These are phyloP conservation scores for Sabuloglossum arenarium DNA, from an alignment of 495 filamentous ascomycete species.

Conservation along the genomic window DNA sequence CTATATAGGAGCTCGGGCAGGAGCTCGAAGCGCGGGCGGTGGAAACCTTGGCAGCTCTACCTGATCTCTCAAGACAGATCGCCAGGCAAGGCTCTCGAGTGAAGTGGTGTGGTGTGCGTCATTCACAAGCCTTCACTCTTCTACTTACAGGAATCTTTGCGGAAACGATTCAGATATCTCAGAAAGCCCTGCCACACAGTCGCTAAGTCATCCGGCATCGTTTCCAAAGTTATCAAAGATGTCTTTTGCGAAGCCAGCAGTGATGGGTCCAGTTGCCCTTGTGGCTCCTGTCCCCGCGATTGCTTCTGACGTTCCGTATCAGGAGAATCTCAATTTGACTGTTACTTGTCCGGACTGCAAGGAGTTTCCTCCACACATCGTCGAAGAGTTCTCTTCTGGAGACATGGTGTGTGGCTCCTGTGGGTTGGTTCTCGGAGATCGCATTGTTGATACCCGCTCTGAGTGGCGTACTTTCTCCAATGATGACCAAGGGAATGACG, in stretches of 20 bases:
- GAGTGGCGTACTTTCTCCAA: conserved; percentile 98
- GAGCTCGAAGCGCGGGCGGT: not conserved
- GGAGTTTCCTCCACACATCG: conserved; percentile 73
- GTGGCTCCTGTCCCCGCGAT: conserved; percentile 15
- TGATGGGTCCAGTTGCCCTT: conserved; percentile 5
- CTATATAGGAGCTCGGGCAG: not conserved
- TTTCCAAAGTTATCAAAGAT: not conserved
- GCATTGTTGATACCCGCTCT: conserved; percentile 82
- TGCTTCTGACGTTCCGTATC: conserved; percentile 27
- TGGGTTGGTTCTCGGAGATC: conserved; percentile 75
- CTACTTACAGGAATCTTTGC: not conserved
- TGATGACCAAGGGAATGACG: conserved; percentile 83
- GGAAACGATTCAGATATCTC: not conserved
- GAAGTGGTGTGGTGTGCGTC: not conserved
- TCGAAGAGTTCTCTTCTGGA: conserved; percentile 77
- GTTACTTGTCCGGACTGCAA: conserved; percentile 78
- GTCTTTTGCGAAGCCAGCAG: conserved; percentile 5
- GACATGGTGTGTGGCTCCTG: conserved; percentile 86
- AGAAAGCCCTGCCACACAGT: not conserved
- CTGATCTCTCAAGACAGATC: not conserved
- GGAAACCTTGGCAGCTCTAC: not conserved
- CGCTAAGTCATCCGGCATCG: not conserved
- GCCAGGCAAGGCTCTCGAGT: not conserved
- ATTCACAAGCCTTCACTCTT: not conserved
- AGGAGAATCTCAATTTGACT: conserved; percentile 62